Conservation (phyloP, 1,284 basidiomycete species). For the Pterula multifida region DNA sequence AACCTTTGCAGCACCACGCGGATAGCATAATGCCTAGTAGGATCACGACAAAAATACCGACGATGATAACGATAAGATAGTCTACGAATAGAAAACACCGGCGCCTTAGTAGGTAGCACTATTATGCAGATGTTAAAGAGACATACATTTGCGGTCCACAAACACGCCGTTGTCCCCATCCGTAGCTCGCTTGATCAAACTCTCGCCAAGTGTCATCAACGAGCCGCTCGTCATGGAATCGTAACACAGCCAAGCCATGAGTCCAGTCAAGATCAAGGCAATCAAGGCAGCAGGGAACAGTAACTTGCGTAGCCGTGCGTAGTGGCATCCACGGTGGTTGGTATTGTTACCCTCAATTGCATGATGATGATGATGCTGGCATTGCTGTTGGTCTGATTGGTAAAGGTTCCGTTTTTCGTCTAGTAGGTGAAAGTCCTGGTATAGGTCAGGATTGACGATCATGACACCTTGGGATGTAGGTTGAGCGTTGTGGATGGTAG, state of each 20-base stretch:
- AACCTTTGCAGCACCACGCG: conserved; percentile 47
- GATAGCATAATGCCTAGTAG: conserved; percentile 39
- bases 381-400: conserved; percentile 9
- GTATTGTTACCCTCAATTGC: neutral
- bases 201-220: conserved; percentile 12
- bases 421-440: neutral
- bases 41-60: conserved; percentile 39
- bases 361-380: conserved; percentile 12
- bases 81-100: conserved; percentile 14
- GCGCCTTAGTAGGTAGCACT: neutral
- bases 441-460: neutral
- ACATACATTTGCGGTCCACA: conserved; percentile 26
- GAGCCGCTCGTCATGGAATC: conserved; percentile 12
- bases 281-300: conserved; percentile 20
- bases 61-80: conserved; percentile 46
- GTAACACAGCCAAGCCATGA: conserved; percentile 22
- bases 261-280: conserved; percentile 18
- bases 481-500: neutral
- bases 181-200: conserved; percentile 19
- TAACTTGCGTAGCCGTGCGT: conserved; percentile 21
- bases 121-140: neutral
- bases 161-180: conserved; percentile 18
- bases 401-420: conserved; percentile 8
- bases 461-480: conserved; percentile 1
- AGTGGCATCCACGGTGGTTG: conserved; percentile 23